Evolutionary conservation across 2,329 filamentous ascomycete genomes (phyloP).

Genomic region (Diaporthe vaccinii): DNA sequence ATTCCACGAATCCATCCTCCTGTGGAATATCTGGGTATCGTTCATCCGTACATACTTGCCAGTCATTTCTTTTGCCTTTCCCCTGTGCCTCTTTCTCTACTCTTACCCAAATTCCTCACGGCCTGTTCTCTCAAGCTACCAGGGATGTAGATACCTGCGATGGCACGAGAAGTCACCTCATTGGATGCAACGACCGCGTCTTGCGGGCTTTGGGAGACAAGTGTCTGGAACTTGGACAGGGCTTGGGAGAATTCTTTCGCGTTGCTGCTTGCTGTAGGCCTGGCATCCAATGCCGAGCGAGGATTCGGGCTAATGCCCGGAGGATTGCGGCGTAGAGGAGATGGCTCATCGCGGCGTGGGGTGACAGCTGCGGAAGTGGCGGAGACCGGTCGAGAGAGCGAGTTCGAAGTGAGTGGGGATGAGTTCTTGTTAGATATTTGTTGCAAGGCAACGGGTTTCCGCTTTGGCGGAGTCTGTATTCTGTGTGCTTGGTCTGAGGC

Average conservation of each 20-base stretch:
- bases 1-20: too few species aligned
- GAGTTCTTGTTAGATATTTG: background rate
- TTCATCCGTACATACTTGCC: background rate
- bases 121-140: constrained; percentile 12
- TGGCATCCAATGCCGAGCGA: background rate
- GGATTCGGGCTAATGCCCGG: background rate
- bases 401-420: background rate
- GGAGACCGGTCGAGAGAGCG: background rate
- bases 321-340: background rate
- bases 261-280: background rate
- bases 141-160: constrained; percentile 19
- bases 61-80: background rate
- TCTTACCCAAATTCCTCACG: constrained; percentile 7
- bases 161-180: constrained; percentile 13
- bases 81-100: background rate
- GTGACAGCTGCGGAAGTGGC: constrained; percentile 3
- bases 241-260: background rate
- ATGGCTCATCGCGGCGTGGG: background rate
- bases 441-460: background rate
- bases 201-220: background rate
- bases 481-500: background rate
- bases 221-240: constrained; percentile 3
- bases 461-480: background rate
- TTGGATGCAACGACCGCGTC: background rate
- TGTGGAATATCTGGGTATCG: background rate